These are phyloP conservation scores for Micractinium conductrix DNA, from an alignment of 139 green algal species.

Conservation along the genomic window DNA sequence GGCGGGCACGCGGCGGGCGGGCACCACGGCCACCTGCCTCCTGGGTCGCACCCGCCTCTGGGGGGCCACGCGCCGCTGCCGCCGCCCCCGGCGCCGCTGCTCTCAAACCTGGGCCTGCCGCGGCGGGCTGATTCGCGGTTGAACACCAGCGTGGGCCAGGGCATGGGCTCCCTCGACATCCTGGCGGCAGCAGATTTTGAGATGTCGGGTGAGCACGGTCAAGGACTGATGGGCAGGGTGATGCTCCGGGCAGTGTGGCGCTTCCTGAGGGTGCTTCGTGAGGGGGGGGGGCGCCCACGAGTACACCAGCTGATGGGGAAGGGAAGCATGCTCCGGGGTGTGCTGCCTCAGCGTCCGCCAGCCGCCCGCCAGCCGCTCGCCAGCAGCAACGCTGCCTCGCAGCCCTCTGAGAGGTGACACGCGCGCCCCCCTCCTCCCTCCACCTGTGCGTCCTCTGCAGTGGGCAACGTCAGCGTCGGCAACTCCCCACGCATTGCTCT, in stretches of 20 bases:
- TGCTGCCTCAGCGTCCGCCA: no score
- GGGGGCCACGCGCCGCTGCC: background rate
- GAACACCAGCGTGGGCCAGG: slow-evolving; percentile 3
- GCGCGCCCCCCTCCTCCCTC: background rate
- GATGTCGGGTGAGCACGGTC: slow-evolving; percentile 1
- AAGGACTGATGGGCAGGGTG: no score
- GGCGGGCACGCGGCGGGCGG: no score
- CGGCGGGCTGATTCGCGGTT: slow-evolving; percentile 12
- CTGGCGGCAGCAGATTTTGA: slow-evolving; percentile 31
- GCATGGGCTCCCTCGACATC: slow-evolving; percentile 41
- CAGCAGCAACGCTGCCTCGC: no score
- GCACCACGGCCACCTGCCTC: background rate
- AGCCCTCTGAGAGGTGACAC: no score
- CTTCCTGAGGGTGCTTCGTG: no score
- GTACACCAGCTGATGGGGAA: no score
- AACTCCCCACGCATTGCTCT: slow-evolving; percentile 36
- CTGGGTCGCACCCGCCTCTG: background rate
- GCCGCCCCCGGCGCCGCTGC: slow-evolving; percentile 4
- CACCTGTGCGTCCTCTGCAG: background rate
- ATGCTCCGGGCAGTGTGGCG: no score
- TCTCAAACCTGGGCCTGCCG: slow-evolving; percentile 29
- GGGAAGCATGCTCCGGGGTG: no score
- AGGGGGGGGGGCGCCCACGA: background rate
- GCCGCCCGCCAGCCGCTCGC: no score
- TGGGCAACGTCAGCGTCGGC: slow-evolving; percentile 30